Evolutionary conservation across 1,284 basidiomycete species (phyloP), one percentile per base, ranked within the genome.

Genomic region (Cutaneotrichosporon daszewskae): DNA sequence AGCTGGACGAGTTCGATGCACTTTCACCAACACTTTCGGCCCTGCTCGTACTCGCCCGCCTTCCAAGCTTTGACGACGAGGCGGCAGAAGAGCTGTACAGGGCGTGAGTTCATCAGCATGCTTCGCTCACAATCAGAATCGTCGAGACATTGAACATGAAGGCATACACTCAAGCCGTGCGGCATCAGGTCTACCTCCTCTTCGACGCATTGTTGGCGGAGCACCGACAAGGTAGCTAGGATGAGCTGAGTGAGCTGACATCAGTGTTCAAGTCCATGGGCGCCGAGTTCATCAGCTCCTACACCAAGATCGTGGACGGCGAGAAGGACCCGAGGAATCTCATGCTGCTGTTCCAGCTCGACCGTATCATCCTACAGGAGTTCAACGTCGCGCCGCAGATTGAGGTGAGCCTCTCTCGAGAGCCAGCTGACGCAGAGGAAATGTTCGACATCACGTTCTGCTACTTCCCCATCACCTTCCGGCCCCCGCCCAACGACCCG

Each of bases 321-420:
- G 95, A 99, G 71, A 98, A 98, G 64, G 95, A 99, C 67, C 95
- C 95, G 19, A 78, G 95, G 22, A 98, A 98, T 69, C 76, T 99
- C 7, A 77, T 96, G 54, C 68, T 94, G 8, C 84, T 87, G 4
- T 98, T 98, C 67, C 82, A 85, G 12, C 86, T 98, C 47, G 84
- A 82, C 47, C 78, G 81, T 17, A 84, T 91, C 3, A 77, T 98
- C 20, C 69, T 94, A 7, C 79, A 88, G 27, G 90, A 96, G 57
- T 97, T 97, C 60, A 82, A 94, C 51, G 79, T 88, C 45, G 70
- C 77, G 32, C 70, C 77, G 32, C 75, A 81, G 58, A 74, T 89
- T 20, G 89, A 96, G 72, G 90, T 89, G 59, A 13, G 9, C 3
- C 23, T 6, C 13, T n/a, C 16, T 16, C 14, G 14, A n/a, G 14